Evolutionary conservation across 2,329 filamentous ascomycete species (phyloP), one percentile per base, ranked within the genome.

Genomic region (Sporothrix pallida): DNA sequence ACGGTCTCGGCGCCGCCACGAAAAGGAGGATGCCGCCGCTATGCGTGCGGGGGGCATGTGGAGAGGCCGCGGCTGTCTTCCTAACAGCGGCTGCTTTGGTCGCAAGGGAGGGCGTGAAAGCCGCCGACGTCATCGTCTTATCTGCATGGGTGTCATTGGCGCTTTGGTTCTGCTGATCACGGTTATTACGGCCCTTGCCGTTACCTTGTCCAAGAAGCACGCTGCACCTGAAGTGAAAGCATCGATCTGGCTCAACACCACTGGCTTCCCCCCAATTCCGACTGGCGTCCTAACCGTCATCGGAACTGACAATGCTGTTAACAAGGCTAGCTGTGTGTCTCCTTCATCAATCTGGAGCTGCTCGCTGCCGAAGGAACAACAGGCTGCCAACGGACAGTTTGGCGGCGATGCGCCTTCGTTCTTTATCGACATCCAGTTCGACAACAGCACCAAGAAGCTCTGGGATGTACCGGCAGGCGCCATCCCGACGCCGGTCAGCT

Each of bases 311-410:
- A 90, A 92, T 69, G 87, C 87, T 0, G 83, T 87, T 1, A 83
- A 88, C n/a, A 87, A 89, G 72, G 88, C 88, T 26, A 89, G 88
- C 7, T 98, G 95, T 77, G 90, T 95, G 3, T 84, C 86, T 8
- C 92, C 92, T 0, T 85, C 89, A 10, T 93, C 92, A 0, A 81
- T 96, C 72, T 98, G 95, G 95, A 97, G 92, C 79, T 98, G 95
- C 80, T 88, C 91, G 12, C 82, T 97, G 17, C 94, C 95, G 2
- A 94, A 94, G 79, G 93, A 94, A 77, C 83, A 93, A 74, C 92
- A 95, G 60, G 82, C 86, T 3, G 86, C 87, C 0, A 88, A 91
- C 60, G 83, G 85, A 1, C 90, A 90, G 0, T 93, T 90, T 78
- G 84, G 86, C 50, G 84, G 90, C 0, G 87, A 91, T 75, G 89